These are phyloP conservation scores for Pythium plurisporium DNA, from an alignment of 352 stramenopile genomes.

Conservation along the genomic window DNA sequence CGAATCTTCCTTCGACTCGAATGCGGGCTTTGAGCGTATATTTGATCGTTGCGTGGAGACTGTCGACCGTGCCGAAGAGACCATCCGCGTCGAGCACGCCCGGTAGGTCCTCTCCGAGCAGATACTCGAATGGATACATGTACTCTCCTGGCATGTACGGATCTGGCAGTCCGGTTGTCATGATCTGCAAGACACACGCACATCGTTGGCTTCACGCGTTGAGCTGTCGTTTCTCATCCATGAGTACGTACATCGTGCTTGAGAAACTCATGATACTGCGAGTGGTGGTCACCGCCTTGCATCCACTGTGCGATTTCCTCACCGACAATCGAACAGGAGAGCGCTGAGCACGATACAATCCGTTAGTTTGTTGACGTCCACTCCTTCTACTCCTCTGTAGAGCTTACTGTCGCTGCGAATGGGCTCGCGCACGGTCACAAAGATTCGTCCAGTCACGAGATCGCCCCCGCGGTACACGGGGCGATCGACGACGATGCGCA, in stretches of 20 bases:
- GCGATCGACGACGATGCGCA: conserved; percentile 56
- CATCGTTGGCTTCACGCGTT: neutral
- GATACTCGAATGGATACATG: conserved; percentile 63
- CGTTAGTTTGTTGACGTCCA: neutral
- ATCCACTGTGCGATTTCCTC: conserved; percentile 72
- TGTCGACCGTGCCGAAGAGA: conserved; percentile 42
- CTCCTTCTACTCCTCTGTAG: too few relatives aligned
- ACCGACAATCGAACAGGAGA: conserved; percentile 51
- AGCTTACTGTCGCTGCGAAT: conserved; percentile 57
- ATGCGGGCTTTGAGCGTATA: conserved; percentile 68
- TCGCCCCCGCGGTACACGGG: conserved; percentile 55
- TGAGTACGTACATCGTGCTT: conserved; percentile 37
- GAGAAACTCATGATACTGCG: conserved; percentile 62
- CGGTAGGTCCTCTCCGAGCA: conserved; percentile 44
- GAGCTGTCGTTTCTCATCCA: neutral
- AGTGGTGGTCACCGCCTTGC: conserved; percentile 54
- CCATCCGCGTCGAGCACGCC: conserved; percentile 55
- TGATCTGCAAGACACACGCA: conserved; percentile 25
- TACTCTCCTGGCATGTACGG: conserved; percentile 62
- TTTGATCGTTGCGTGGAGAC: conserved; percentile 67
- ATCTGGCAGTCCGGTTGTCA: conserved; percentile 42
- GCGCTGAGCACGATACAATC: too few relatives aligned
- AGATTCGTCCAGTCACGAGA: conserved; percentile 46
- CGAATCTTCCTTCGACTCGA: conserved; percentile 62
- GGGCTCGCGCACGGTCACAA: conserved; percentile 50